phyloP scores from a whole-genome alignment of 768 basidiomycete genomes.

The Tremella yokohamensis region DNA sequence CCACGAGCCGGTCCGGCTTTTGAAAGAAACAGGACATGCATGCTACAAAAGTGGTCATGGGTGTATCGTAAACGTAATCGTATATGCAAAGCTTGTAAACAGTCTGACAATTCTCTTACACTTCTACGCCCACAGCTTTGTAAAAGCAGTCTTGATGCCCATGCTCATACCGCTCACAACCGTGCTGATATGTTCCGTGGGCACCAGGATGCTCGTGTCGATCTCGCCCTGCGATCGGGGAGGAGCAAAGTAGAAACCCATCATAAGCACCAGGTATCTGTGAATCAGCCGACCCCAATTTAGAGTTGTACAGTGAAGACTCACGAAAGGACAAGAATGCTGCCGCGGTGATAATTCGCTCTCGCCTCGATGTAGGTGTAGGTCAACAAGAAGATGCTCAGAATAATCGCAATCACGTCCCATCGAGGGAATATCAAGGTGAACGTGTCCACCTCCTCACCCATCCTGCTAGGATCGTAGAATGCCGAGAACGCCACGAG shows the following conservation, averaged over 20 bases:
- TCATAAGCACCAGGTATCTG: constrained; percentile 84
- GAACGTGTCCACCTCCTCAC: constrained; percentile 82
- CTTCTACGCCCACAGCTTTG: constrained; percentile 3
- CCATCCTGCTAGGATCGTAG: constrained; percentile 82
- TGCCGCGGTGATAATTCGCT: constrained; percentile 95
- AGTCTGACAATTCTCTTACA: not conserved
- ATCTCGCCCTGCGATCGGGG: constrained; percentile 3
- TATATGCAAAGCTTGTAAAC: not conserved
- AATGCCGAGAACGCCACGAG: constrained; percentile 99
- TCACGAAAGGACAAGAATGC: constrained; percentile 88
- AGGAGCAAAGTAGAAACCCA: constrained; percentile 82
- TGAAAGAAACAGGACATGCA: not conserved
- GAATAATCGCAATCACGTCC: constrained; percentile 91
- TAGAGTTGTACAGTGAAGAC: constrained; percentile 24
- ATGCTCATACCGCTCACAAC: not conserved
- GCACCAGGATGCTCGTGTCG: not conserved
- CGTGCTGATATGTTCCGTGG: not conserved
- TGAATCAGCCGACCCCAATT: constrained; percentile 2
- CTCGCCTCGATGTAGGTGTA: constrained; percentile 99
- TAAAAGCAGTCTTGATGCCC: constrained; percentile 4
- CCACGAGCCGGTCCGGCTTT: too few species aligned
- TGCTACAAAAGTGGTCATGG: constrained; percentile 6
- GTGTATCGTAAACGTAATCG: not conserved
- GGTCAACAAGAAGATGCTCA: constrained; percentile 95
- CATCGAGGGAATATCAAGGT: constrained; percentile 98